Evolutionary conservation across 2,329 filamentous ascomycete species (phyloP), one percentile per base, ranked within the genome.

Genomic region (Xylariaceae sp.): DNA sequence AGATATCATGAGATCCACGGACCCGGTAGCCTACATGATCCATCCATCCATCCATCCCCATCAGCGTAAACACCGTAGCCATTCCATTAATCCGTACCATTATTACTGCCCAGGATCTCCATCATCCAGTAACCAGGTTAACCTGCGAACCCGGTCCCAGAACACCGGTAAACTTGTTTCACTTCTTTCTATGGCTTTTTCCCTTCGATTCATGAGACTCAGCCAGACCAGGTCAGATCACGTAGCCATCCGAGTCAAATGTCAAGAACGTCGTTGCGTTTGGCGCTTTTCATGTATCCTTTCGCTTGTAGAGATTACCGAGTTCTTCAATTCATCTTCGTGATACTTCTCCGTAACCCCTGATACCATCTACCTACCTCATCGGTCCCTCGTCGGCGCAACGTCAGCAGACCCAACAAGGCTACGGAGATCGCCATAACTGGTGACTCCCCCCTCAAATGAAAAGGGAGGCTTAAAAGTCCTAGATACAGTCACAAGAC

Each of bases 161-260:
- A 44, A 64, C 53, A 51, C 59, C 57, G 68, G 68, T 68, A 69
- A 66, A 62, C 64, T 30, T 66, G 68, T 66, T 61, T 50, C 47
- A 50, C 15, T 50, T 56, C 59, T 41, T 57, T 30, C 23, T 30
- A 30, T 30, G 23, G 11, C 37, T 41, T 41, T 13, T 41, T 62
- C 65, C 62, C 68, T 67, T 67, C 64, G 45, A 64, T 52, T 47
- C 59, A 67, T 68, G 69, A 66, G 61, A 62, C 65, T 60, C 66
- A 70, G 65, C 57, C 55, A 59, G 55, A 65, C 64, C 62, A 64
- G 57, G 60, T 66, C 37, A 13, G 8, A 7, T 13, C 61, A 68
- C 60, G 62, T 62, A 67, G 54, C 52, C 59, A 65, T 55, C 62
- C 63, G 64, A 66, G 55, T 58, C 64, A 60, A 30, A 41, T 66